Base-by-base conservation (phyloP, 2,329 filamentous ascomycete species). In the Ascochyta clinopodiicola region DNA sequence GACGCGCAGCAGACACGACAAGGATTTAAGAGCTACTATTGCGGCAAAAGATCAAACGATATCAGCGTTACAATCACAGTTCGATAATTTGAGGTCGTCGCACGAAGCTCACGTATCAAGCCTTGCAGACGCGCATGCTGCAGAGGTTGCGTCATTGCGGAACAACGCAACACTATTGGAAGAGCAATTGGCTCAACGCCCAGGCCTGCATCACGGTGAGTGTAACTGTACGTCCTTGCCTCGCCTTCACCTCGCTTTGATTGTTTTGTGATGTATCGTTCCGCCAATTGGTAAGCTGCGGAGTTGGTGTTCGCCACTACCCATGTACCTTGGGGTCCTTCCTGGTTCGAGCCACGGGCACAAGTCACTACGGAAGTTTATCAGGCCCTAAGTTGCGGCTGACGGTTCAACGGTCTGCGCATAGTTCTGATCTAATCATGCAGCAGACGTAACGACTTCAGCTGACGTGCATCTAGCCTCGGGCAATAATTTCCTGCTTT, bases 151-250 rank as follows among this genome's bases (percentile, higher is more conserved):
- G n/a, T 75, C 75, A 7, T 56, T 78, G 31, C 71, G 65, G 22
- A 67, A 74, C 21, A 76, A 79, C 58, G 68, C 75, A 35, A 64
- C 63, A 43, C 64, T 75, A 15, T 67, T 79, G 32, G 77, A 80
- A 60, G 67, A 72, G 25, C 71, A 72, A 48, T 56, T 70, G 37
- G 61, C 63, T 31, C 61, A 70, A 40, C 57, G 61, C 29, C 63
- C 67, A 29, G 53, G 47, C 25, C 62, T 72, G 32, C 69, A 72
- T 42, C 69, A 73, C 58, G 61, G 72, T 73, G 57, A 57, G 72
- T 60, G 29, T 45, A 34, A 44, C 22, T 38, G 44, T 44, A 37
- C 34, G 37, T 31, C 27, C 49, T 35, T 59, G 43, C 38, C 44
- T 40, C 43, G 46, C 38, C 43, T 55, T 50, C 29, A 34, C 54